Percentiles rank a stretch among this genome's conserved stretches.
phyloP scores from a whole-genome alignment of 2,329 filamentous ascomycete species.

The Hymenoscyphus albidus region DNA sequence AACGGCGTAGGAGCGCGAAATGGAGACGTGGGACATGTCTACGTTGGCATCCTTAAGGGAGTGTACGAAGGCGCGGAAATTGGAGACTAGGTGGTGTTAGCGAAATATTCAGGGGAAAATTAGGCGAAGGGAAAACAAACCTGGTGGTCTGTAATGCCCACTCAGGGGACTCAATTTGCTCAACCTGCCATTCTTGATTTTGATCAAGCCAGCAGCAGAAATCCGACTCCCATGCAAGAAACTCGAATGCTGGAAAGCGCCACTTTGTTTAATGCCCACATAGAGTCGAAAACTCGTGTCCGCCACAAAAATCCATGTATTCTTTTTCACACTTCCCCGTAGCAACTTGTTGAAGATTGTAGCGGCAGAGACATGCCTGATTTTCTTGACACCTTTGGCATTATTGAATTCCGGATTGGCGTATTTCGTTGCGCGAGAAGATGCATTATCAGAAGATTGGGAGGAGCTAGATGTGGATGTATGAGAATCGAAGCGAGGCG shows the following conservation, averaged over 20 bases:
- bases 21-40: slow-evolving; percentile 74
- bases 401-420: slow-evolving; percentile 60
- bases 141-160: slow-evolving; percentile 80
- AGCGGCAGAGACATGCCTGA: slow-evolving; percentile 65
- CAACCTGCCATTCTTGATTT: slow-evolving; percentile 77
- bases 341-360: slow-evolving; percentile 76
- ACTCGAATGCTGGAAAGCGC: slow-evolving; percentile 86
- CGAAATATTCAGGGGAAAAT: background rate
- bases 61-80: slow-evolving; percentile 78
- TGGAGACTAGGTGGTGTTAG: slow-evolving; percentile 43
- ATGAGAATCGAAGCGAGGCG: slow-evolving; percentile 9
- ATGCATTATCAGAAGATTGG: slow-evolving; percentile 42
- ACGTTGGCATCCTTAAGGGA: slow-evolving; percentile 68
- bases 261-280: slow-evolving; percentile 83
- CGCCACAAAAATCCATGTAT: slow-evolving; percentile 91
- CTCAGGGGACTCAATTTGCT: slow-evolving; percentile 65
- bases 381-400: slow-evolving; percentile 55
- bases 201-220: slow-evolving; percentile 77
- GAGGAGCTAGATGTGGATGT: slow-evolving; percentile 9
- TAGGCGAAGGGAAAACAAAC: slow-evolving; percentile 36
- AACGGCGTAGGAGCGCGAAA: slow-evolving; percentile 78
- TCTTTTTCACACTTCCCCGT: slow-evolving; percentile 74
- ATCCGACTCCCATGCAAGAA: slow-evolving; percentile 83
- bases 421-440: slow-evolving; percentile 61
- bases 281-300: slow-evolving; percentile 84